Base-by-base conservation (phyloP, 371 early-diverging fungal genomes). In the Apophysomyces trapeziformis region DNA sequence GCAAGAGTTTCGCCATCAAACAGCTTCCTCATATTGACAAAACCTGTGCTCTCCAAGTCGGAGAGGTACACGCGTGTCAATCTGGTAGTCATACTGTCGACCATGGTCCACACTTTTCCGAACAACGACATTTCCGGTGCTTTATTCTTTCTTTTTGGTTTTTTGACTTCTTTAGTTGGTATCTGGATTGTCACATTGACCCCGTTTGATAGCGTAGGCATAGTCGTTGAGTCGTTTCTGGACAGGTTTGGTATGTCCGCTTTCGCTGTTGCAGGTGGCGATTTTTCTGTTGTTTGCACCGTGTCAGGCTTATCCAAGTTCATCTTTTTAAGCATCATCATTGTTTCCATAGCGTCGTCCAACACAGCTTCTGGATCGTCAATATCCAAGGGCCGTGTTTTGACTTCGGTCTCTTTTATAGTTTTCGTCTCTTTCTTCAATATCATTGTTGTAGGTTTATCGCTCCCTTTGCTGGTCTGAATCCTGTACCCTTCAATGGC, bases 71-170 rank as follows among this genome's bases (percentile, higher is more conserved):
- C 36, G 14, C 83, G 69, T 1, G 85, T 85, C 1, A 74, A 68
- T 16, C 64, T 63, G 5, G 85, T 82, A 1, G 81, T 76, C 70
- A 85, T 71, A 36, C 79, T 65, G 58, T 85, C 85, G 5, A 83
- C 60, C 66, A 82, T 69, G 8, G 85, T 85, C 85, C 85, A 85
- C 18, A 82, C 79, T 13, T 77, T 81, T 16, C 85, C 85, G 73
- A 85, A 85, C 32, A 85, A 56, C 36, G 85, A 79, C 72, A 85
- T 70, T 62, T 80, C 73, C 1, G 77, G 77, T 9, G 63, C 63
- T 0, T 64, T 66, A 11, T 57, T 72, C 60, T 79, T 80, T 63
- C 77, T 80, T 41, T 80, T 77, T 12, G 57, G 36, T 18, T 57
- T 57, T 60, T 41, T 58, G 1, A 41, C 38, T 13, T 56, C 63